Conservation (phyloP, 2,329 filamentous ascomycete genomes). For the Blastomyces percursus region DNA sequence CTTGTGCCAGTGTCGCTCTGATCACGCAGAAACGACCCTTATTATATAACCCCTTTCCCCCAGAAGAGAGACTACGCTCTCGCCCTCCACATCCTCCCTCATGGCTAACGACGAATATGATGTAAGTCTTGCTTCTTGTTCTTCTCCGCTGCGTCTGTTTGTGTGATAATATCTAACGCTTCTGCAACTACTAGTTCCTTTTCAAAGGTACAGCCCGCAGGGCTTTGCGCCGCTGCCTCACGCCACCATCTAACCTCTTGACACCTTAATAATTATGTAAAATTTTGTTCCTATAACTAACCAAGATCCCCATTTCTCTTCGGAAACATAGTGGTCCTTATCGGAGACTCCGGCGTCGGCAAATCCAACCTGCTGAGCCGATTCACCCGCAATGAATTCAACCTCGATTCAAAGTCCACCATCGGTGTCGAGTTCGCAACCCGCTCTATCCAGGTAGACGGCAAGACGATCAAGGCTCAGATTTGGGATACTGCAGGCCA, state of each 20-base stretch:
- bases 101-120: constrained; percentile 99
- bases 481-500: constrained; percentile 99
- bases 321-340: constrained; percentile 67
- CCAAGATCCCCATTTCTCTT: constrained; percentile 8
- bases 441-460: constrained; percentile 95
- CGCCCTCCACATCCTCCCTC: constrained; percentile 22
- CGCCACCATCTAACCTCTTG: constrained; percentile 12
- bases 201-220: constrained; percentile 72
- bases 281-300: background rate
- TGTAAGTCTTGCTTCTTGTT: constrained; percentile 51
- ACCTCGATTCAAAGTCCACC: constrained; percentile 98
- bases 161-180: constrained; percentile 7
- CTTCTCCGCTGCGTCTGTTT: background rate
- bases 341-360: constrained; percentile 97
- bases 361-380: constrained; percentile 99
- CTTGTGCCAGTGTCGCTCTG: background rate
- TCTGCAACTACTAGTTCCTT: constrained; percentile 53
- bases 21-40: background rate
- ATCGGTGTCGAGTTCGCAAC: constrained; percentile 99
- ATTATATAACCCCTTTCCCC: background rate
- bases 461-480: constrained; percentile 99
- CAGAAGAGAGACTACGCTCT: background rate
- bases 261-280: background rate
- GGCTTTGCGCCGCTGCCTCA: constrained; percentile 16
- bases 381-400: constrained; percentile 99